phyloP scores from a whole-genome alignment of 176 grass and related monocot genomes.

The Saccharum officinarum region DNA sequence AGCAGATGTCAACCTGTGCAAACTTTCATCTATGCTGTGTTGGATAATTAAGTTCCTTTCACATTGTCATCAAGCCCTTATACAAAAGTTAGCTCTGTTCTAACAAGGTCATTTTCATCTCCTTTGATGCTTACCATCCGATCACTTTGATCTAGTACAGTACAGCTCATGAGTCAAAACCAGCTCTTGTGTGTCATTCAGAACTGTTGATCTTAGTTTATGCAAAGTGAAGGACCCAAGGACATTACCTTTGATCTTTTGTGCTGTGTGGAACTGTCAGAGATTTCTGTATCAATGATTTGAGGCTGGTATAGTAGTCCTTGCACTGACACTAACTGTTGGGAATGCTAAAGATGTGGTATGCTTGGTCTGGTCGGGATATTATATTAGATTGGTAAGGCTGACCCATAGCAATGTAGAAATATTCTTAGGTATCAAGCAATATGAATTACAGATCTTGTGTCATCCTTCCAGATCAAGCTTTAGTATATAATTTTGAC shows the following conservation, averaged over 20 bases:
- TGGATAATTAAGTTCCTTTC: not conserved
- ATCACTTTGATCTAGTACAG: not conserved
- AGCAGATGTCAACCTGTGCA: conserved; percentile 1
- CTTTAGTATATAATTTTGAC: conserved; percentile 10
- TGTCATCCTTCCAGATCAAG: conserved; percentile 19
- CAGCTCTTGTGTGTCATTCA: not conserved
- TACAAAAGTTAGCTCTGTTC: not conserved
- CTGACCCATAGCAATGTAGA: not conserved
- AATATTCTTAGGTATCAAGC: conserved; percentile 30
- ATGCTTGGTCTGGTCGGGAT: not conserved
- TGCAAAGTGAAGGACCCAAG: not conserved
- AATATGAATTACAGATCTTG: conserved; percentile 20
- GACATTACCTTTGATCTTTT: not conserved
- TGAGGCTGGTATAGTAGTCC: not conserved
- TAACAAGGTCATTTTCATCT: not conserved
- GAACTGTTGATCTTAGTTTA: not conserved
- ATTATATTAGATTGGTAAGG: not conserved
- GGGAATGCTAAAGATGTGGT: not conserved
- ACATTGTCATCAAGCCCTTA: not conserved
- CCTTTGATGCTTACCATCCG: not conserved
- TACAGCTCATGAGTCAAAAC: not conserved
- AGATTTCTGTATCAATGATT: conserved; percentile 22
- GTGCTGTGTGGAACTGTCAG: not conserved
- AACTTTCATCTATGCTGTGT: not conserved
- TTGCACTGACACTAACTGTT: not conserved